Evolutionary conservation across 1,284 basidiomycete species (phyloP).

Genomic region (Sparassis latifolia): DNA sequence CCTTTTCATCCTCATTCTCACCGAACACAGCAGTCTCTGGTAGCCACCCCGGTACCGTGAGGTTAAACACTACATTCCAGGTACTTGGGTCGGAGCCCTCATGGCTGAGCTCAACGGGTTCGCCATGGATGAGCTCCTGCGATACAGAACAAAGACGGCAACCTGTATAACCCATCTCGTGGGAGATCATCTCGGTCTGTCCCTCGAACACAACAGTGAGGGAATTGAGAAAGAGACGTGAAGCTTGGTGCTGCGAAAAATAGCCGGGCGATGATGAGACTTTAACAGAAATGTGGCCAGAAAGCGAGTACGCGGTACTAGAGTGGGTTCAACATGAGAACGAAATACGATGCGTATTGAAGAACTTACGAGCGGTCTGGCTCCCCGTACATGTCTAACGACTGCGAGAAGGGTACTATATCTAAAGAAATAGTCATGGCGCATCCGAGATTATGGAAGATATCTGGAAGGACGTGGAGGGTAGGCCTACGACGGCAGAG

Average conservation of each 20-base stretch:
- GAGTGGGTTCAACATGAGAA: constrained; percentile 1
- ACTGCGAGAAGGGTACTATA: constrained; percentile 47
- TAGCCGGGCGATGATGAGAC: constrained; percentile 43
- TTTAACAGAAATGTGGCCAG: constrained; percentile 61
- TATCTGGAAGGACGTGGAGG: not conserved
- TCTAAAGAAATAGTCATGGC: constrained; percentile 57
- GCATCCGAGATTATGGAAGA: constrained; percentile 6
- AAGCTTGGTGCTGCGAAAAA: constrained; percentile 40
- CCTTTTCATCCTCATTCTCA: constrained; percentile 28
- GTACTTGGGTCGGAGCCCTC: constrained; percentile 47
- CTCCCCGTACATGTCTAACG: constrained; percentile 51
- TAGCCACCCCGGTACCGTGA: constrained; percentile 74
- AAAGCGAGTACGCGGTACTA: constrained; percentile 68
- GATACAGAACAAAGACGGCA: constrained; percentile 61
- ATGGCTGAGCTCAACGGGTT: constrained; percentile 54
- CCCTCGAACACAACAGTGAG: constrained; percentile 70
- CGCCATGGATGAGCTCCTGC: constrained; percentile 48
- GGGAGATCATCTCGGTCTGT: constrained; percentile 58
- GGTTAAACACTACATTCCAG: constrained; percentile 70
- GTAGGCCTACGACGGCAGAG: not conserved
- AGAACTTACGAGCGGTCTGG: constrained; percentile 56
- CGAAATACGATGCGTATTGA: constrained; percentile 1
- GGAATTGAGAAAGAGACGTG: constrained; percentile 55
- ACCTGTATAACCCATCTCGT: constrained; percentile 52
- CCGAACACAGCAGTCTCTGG: constrained; percentile 51